These are phyloP conservation scores for Candida morakotiae DNA, from an alignment of 805 yeast species.

Conservation along the genomic window DNA sequence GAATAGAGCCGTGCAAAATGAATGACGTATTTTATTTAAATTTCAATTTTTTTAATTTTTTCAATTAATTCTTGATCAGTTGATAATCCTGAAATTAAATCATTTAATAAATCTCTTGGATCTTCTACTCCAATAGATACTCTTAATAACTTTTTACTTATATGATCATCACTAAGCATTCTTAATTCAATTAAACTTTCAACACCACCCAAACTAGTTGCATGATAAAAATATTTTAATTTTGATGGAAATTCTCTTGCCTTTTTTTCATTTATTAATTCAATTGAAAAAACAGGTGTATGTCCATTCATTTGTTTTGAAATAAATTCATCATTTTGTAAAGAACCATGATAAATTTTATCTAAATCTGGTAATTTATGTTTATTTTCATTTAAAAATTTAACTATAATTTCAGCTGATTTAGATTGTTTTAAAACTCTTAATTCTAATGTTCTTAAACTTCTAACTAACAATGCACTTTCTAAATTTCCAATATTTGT, in stretches of 20 bases:
- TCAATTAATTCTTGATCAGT: constrained; percentile 7
- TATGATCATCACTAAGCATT: constrained; percentile 54
- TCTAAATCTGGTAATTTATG: constrained; percentile 44
- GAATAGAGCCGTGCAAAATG: too few species aligned
- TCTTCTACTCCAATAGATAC: constrained; percentile 81
- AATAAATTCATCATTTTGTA: constrained; percentile 70
- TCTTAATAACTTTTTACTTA: constrained; percentile 58
- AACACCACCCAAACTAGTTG: constrained; percentile 90
- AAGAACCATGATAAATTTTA: constrained; percentile 64
- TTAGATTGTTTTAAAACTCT: constrained; percentile 65
- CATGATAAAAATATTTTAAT: constrained; percentile 75
- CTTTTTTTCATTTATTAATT: constrained; percentile 42
- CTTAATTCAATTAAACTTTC: constrained; percentile 93
- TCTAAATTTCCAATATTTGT: constrained; percentile 79
- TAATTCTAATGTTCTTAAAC: constrained; percentile 75
- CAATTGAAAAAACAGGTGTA: constrained; percentile 74
- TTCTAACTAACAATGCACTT: constrained; percentile 67
- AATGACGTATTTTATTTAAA: not conserved
- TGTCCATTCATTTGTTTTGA: constrained; percentile 59
- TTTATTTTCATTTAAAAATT: constrained; percentile 50
- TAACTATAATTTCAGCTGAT: constrained; percentile 59
- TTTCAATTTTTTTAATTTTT: not conserved
- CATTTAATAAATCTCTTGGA: constrained; percentile 69
- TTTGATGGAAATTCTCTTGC: constrained; percentile 65
- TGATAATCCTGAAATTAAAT: constrained; percentile 47